Percentiles rank a stretch among this genome's conserved stretches.
Conservation (phyloP, 805 yeast species). For the Nadsonia fulvescens region DNA sequence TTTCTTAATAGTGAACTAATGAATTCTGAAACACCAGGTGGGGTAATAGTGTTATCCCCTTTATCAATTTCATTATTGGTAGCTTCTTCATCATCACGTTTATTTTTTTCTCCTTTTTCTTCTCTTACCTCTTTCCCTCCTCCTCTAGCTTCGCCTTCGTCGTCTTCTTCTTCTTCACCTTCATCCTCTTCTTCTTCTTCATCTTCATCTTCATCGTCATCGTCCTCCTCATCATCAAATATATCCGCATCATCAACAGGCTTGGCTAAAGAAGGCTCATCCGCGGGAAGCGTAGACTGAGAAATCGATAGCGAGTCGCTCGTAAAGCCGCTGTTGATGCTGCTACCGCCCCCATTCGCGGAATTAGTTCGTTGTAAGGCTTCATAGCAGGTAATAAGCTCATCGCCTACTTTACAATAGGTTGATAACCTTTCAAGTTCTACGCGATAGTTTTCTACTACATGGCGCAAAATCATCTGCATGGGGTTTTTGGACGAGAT, state of each 20-base stretch:
- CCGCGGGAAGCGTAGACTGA: neutral
- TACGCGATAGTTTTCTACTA: slow-evolving; percentile 17
- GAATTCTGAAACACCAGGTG: no score
- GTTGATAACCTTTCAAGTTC: slow-evolving; percentile 17
- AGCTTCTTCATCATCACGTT: no score
- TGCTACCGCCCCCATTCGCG: neutral
- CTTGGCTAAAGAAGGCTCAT: neutral
- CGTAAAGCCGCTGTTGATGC: neutral
- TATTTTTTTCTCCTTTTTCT: neutral
- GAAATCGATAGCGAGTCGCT: neutral
- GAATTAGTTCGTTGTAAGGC: neutral
- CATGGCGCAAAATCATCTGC: slow-evolving; percentile 15
- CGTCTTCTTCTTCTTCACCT: slow-evolving; percentile 3
- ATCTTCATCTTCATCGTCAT: neutral
- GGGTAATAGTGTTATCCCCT: no score
- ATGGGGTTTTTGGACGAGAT: slow-evolving; percentile 12
- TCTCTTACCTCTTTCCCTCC: slow-evolving; percentile 1
- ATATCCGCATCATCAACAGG: neutral
- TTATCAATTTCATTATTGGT: no score
- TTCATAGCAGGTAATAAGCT: slow-evolving; percentile 4
- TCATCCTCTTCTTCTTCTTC: slow-evolving; percentile 1
- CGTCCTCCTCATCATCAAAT: neutral
- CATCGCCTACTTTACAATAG: slow-evolving; percentile 13
- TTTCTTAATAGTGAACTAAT: no score
- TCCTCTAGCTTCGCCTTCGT: slow-evolving; percentile 1